These are phyloP conservation scores for Aspergillus pseudonomiae DNA, from an alignment of 2,329 filamentous ascomycete species.

Conservation along the genomic window DNA sequence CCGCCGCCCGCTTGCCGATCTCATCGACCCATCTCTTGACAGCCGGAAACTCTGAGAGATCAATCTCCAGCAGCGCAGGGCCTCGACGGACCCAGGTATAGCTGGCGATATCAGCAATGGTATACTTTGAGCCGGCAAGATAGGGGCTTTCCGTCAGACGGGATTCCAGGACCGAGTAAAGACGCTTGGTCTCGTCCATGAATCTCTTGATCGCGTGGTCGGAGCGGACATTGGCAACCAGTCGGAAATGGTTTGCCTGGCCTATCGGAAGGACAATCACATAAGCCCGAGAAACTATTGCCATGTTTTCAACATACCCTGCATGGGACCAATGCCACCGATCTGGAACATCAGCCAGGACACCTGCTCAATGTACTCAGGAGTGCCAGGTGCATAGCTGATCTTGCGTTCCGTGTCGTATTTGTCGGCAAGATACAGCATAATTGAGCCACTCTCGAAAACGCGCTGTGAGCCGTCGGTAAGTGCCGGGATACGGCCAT, in stretches of 20 bases:
- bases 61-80: constrained; percentile 29
- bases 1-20: constrained; percentile 33
- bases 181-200: constrained; percentile 51
- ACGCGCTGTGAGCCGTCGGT: constrained; percentile 44
- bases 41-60: constrained; percentile 35
- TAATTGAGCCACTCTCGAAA: constrained; percentile 51
- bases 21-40: constrained; percentile 35
- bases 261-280: constrained; percentile 26
- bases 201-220: constrained; percentile 52
- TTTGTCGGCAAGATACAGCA: constrained; percentile 49
- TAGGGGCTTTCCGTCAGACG: constrained; percentile 46
- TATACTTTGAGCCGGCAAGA: constrained; percentile 51
- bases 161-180: constrained; percentile 51
- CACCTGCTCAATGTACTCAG: constrained; percentile 49
- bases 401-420: constrained; percentile 50
- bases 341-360: constrained; percentile 53
- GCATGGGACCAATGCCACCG: constrained; percentile 45
- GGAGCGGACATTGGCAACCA: constrained; percentile 47
- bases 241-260: constrained; percentile 53
- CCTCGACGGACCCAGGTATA: constrained; percentile 46
- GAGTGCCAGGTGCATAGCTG: constrained; percentile 46
- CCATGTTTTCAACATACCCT: constrained; percentile 24
- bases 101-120: constrained; percentile 52
- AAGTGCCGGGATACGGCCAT: constrained; percentile 53
- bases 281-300: background rate